These are phyloP conservation scores for Aciculoconidium aculeatum DNA, from an alignment of 805 yeast genomes.

Conservation along the genomic window DNA sequence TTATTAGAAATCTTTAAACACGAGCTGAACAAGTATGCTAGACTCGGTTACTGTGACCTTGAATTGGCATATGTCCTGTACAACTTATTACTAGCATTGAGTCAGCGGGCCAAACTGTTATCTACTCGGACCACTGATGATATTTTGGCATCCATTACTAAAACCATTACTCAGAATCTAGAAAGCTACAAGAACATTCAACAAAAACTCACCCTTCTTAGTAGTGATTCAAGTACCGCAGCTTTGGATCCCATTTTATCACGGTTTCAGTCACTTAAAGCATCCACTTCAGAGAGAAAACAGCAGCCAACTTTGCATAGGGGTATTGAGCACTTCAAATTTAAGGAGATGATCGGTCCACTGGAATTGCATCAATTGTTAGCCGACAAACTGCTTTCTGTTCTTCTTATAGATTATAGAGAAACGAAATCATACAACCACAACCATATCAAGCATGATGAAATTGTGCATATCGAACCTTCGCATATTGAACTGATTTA, in stretches of 20 bases:
- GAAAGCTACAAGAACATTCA: no score
- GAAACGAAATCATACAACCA: slow-evolving; percentile 51
- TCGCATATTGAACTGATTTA: slow-evolving; percentile 13
- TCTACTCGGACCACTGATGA: no score
- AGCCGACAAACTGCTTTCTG: slow-evolving; percentile 3
- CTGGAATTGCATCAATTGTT: slow-evolving; percentile 1
- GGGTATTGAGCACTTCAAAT: slow-evolving; percentile 1
- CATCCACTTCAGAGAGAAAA: neutral
- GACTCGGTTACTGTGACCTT: slow-evolving; percentile 31
- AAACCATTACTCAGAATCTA: no score
- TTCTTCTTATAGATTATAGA: slow-evolving; percentile 71
- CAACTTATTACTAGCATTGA: no score
- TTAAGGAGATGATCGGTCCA: slow-evolving; percentile 3
- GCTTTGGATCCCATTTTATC: slow-evolving; percentile 18
- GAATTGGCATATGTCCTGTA: slow-evolving; percentile 27
- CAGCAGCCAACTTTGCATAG: neutral
- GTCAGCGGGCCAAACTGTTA: no score
- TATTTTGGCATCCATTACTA: no score
- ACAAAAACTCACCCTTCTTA: no score
- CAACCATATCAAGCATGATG: slow-evolving; percentile 55
- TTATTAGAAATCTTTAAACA: slow-evolving; percentile 28
- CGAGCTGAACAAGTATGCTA: slow-evolving; percentile 23
- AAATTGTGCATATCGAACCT: slow-evolving; percentile 75
- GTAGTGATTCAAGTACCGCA: no score
- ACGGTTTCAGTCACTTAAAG: slow-evolving; percentile 19